Evolutionary conservation across 257 asterid genomes (phyloP), one percentile per base, ranked within the genome.

Genomic region (Lantana camara): DNA sequence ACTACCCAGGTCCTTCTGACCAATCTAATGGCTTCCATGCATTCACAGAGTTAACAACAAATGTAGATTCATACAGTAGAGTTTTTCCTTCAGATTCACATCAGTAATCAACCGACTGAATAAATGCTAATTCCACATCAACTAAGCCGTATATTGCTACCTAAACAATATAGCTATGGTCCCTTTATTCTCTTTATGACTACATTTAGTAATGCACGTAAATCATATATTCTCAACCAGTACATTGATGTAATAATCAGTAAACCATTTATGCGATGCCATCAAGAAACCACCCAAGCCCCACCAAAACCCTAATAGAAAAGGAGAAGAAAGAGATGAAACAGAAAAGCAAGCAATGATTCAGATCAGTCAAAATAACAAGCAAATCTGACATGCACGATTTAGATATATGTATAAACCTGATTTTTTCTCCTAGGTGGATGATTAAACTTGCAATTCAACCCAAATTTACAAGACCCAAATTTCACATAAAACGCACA

Each of bases 371-470:
- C 21, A 21, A 20, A 19, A 32, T 34, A n/a, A 52, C 54, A 51
- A 44, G 13, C 44, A 69, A 24, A 44, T 9, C 21, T 32, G 7
- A n/a, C 57, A 49, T 19, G 38, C 62, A 30, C 32, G 45, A 57
- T 3, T 44, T 27, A 64, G 12, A 23, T 35, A 41, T 37, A 54
- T 46, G 42, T 27, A 69, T 42, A 37, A 15, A 93, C 99, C 97
- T 80, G 97, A 52, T 59, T 67, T 57, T 73, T 86, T 69, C 84
- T 79, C 73, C 75, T 67, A 4, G 93, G 82, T 42, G 97, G 96
- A 50, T 94, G 99, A 76, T 88, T 94, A 69, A 85, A 94, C 88
- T 88, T 90, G 95, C 99, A 94, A 75, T 72, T 65, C 32, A 74
- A 42, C 20, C 96, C 99, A 66, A 81, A 94, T 80, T 94, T 94